Evolutionary conservation across 305 asterid genomes (phyloP).

Genomic region (Fraxinus albicans): DNA sequence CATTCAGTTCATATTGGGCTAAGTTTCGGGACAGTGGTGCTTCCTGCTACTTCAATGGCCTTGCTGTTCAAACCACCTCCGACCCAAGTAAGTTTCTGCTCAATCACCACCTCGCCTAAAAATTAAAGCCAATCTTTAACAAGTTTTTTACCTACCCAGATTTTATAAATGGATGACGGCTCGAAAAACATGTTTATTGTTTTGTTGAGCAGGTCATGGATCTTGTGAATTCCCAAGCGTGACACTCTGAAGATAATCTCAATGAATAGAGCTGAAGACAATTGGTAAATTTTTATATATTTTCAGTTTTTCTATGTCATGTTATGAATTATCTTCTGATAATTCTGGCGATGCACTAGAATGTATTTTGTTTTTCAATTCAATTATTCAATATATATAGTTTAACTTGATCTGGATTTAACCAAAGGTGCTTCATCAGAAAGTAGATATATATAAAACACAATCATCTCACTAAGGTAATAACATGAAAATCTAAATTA

Average conservation of each 20-base stretch:
- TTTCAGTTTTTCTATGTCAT: background rate
- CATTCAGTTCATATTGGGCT: constrained; percentile 81
- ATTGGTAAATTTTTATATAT: background rate
- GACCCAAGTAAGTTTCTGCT: constrained; percentile 61
- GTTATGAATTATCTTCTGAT: background rate
- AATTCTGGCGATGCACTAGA: background rate
- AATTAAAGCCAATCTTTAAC: background rate
- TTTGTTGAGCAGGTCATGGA: constrained; percentile 58
- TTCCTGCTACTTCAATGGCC: constrained; percentile 70
- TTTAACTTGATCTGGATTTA: background rate
- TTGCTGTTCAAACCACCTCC: constrained; percentile 55
- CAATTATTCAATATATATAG: background rate
- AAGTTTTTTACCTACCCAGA: background rate
- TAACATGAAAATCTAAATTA: background rate
- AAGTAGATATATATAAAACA: background rate
- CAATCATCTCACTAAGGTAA: background rate
- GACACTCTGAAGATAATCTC: constrained; percentile 30
- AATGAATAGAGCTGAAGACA: background rate
- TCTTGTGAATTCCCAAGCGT: constrained; percentile 66
- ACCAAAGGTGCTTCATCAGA: background rate
- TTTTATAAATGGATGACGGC: background rate
- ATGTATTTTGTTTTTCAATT: background rate
- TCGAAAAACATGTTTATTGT: background rate
- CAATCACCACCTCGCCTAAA: background rate
- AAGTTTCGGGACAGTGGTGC: constrained; percentile 53